Base-by-base conservation (phyloP, 768 basidiomycete genomes). In the Serpula lacrymans region DNA sequence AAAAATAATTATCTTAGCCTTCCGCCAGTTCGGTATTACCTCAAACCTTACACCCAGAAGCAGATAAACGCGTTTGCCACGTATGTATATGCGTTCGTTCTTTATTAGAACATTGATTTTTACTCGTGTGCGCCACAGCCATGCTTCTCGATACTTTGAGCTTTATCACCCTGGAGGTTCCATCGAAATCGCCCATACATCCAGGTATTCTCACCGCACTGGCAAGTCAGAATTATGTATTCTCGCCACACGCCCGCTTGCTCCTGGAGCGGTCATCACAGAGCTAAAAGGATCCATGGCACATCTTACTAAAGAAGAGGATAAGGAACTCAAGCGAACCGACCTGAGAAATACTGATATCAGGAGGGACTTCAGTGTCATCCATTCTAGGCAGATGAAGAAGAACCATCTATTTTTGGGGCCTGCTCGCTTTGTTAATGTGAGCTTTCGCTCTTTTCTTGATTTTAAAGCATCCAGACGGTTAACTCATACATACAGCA, bases 281-380 rank as follows among this genome's bases (percentile, higher is more conserved):
- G 89, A 92, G 56, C 72, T 92, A 35, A 90, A 91, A 59, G 89
- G 89, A 25, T 91, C 89, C 8, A 87, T 92, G 85, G 89, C 90
- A 13, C 81, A 90, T 58, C 65, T 92, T 32, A 86, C 87, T 13
- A 84, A 86, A 39, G 84, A 87, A 47, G 89, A 92, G 55, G 89
- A 92, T 54, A 78, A 75, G 58, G 89, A 89, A 47, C 78, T 92
- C 49, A 89, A 91, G 60, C 78, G 87, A 23, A 89, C 86, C 8
- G 84, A 85, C 63, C 69, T 80, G 45, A 74, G 81, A 48, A 62
- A 69, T 41, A 72, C 73, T 39, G 83, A 85, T 51, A 88, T 88
- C 48, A 79, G 89, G 45, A 72, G 87, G 53, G 89, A 92, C 60
- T 92, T 92, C 58, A 90, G 87, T 60, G 89, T 92, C 54, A 90